Conservation (phyloP, 164 flowering plant species). For the Magnolia sinica region DNA sequence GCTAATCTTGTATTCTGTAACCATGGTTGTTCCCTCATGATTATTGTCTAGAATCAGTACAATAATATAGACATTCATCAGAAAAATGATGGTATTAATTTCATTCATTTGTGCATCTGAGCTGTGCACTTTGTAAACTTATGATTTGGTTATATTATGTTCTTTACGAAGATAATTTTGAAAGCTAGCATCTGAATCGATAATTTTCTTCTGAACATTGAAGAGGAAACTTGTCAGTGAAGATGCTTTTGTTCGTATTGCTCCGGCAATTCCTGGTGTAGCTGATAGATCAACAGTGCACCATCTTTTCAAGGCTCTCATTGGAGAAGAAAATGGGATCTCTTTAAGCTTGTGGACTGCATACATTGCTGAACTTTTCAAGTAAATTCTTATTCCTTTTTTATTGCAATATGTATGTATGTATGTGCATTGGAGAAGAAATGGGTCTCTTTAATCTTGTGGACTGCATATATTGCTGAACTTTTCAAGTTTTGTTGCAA, state of each 20-base stretch:
- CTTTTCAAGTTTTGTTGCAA: too few species aligned
- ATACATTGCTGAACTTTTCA: slow-evolving; percentile 67
- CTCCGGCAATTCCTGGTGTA: slow-evolving; percentile 87
- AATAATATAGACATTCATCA: not conserved
- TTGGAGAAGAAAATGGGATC: slow-evolving; percentile 63
- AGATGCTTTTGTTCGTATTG: slow-evolving; percentile 87
- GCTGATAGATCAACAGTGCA: slow-evolving; percentile 88
- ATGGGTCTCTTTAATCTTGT: too few species aligned
- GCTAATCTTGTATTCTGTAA: not conserved
- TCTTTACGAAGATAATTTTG: not conserved
- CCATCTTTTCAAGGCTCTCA: slow-evolving; percentile 82
- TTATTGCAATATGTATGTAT: not conserved
- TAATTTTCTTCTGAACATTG: slow-evolving; percentile 20
- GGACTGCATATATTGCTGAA: too few species aligned
- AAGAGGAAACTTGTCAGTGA: slow-evolving; percentile 64
- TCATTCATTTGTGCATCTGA: not conserved
- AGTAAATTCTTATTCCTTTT: slow-evolving; percentile 40
- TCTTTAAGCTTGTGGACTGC: slow-evolving; percentile 65
- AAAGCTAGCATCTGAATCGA: slow-evolving; percentile 5
- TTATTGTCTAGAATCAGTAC: too few species aligned
- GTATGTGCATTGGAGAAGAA: not conserved
- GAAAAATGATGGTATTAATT: not conserved
- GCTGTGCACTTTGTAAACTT: not conserved
- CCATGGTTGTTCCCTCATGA: not conserved
- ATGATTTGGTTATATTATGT: not conserved